Base-by-base conservation (phyloP, 2,329 filamentous ascomycete genomes). In the Pseudogymnoascus sp. region DNA sequence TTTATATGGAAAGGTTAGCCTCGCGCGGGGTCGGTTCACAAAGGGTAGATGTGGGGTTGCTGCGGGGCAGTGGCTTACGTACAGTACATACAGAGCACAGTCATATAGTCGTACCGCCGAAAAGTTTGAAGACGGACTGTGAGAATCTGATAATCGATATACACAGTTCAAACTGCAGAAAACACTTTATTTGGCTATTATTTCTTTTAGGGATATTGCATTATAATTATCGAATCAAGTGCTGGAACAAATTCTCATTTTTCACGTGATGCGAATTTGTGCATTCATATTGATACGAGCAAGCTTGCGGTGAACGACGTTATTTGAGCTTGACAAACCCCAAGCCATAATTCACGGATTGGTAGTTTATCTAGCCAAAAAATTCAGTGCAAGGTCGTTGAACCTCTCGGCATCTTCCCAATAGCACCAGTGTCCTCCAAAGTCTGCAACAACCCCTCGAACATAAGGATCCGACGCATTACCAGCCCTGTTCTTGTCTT, bases 371-470 rank as follows among this genome's bases (percentile, higher is more conserved):
- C 11, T 12, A 20, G 47, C 58, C 36, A 72, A 59, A 50, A 71
- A 71, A 0, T 54, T 59, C 41, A 68, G 59, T 33, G 62, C 67
- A 18, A 71, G 38, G 20, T 60, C 59, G 57, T 68, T 63, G 61
- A 72, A 72, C 54, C 47, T 65, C 61, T 62, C 63, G 12, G 67
- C 65, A 60, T 69, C 62, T 61, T 72, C 70, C 68, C 69, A 72
- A 60, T 72, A 72, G 59, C 69, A 68, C 70, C 70, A 72, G 65
- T 72, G 70, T 1, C 70, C 70, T 30, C 70, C 70, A 67, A 70
- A 71, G 39, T 65, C 61, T 11, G 69, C 69, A 8, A 67, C 65
- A 11, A 67, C 59, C 2, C 70, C 70, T 11, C 1, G 3, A 20
- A 54, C 47, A 33, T 37, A 63, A n/a, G 68, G 69, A 38, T 36